Base-by-base conservation (phyloP, 75 land plant genomes). In the Sequoiadendron giganteum region DNA sequence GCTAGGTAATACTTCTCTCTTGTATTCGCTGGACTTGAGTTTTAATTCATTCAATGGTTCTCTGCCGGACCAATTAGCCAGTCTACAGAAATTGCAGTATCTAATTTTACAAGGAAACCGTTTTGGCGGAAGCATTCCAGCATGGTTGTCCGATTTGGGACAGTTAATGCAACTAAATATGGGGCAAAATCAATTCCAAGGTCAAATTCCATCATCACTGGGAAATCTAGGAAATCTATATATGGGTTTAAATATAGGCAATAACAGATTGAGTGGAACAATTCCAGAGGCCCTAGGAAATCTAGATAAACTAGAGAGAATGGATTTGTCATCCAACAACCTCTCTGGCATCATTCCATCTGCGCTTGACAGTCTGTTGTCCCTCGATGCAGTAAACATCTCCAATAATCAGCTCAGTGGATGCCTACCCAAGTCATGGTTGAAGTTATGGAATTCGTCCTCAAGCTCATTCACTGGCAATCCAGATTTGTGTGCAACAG, bases 331-430 rank as follows among this genome's bases (percentile, higher is more conserved):
- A 34, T 45, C 45, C 40, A 97, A 97, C 75, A 88, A 89, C 36
- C 83, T 96, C 55, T 70, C 90, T 65, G 99, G 97, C 14, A 86
- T 14, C 48, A 86, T 97, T 30, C 70, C 90, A 2, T 79, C 91
- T 25, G 70, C 95, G 21, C 87, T 73, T 8, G 87, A 76, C 8
- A 10, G 39, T 11, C 85, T 95, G 3, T 16, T 49, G 36, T 92
- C 93, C 0, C 89, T 95, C 58, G 42, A 61, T 14, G 58, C 38
- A 42, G 85, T 97, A 0, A 89, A 94, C 87, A 82, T 97, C 79
- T 94, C 96, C 3, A 86, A 93, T 70, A 97, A 97, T 86, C 76
- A 36, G 36, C 92, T 97, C 90, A 90, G 61, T 1, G 96, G 97
- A 47, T 80, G 88, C 38, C 83, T 95, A 47, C 95, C 97, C 28